Base-by-base conservation (phyloP, 2,329 filamentous ascomycete species). In the Sordariomycetes sp. region DNA sequence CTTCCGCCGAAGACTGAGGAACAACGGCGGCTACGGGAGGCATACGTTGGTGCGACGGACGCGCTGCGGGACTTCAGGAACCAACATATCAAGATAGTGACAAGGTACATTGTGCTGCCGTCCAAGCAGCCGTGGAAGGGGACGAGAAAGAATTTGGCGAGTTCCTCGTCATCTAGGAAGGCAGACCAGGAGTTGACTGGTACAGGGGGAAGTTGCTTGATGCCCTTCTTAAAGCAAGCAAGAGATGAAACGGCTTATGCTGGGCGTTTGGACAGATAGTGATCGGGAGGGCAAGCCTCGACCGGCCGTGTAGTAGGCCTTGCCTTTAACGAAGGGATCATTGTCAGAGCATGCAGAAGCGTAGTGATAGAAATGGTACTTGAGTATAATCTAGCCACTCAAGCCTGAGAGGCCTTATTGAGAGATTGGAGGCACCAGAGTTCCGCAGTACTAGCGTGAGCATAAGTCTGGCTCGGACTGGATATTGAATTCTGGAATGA, bases 211-310 rank as follows among this genome's bases (percentile, higher is more conserved):
- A 96, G 92, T 0, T 83, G 86, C 0, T 70, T 97, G 56, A 87
- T 96, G 58, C 89, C 91, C 0, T 97, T 97, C 69, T 69, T 97
- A 61, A 95, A 90, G 70, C 89, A 95, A 70, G 86, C 89, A 3
- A 77, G 92, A 20, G 89, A 96, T 66, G 91, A 96, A 74, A 96
- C 91, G 0, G 61, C n/a, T n/a, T 15, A 45, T n/a, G n/a, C 39
- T 2, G 60, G 2, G 63, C 64, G 22, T 73, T 74, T 2, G 73
- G 71, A 25, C 15, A 13, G 10, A 35, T 39, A 35, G 13, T 22
- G 52, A 17, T 45, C 8, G n/a, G n/a, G n/a, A n/a, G n/a, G n/a
- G n/a, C n/a, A n/a, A n/a, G n/a, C n/a, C n/a, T n/a, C n/a, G n/a
- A n/a, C n/a, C n/a, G n/a, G n/a, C n/a, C n/a, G n/a, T n/a, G n/a